Evolutionary conservation across 164 flowering plant species (phyloP), one percentile per base, ranked within the genome.

Genomic region (Aristolochia fimbriata): DNA sequence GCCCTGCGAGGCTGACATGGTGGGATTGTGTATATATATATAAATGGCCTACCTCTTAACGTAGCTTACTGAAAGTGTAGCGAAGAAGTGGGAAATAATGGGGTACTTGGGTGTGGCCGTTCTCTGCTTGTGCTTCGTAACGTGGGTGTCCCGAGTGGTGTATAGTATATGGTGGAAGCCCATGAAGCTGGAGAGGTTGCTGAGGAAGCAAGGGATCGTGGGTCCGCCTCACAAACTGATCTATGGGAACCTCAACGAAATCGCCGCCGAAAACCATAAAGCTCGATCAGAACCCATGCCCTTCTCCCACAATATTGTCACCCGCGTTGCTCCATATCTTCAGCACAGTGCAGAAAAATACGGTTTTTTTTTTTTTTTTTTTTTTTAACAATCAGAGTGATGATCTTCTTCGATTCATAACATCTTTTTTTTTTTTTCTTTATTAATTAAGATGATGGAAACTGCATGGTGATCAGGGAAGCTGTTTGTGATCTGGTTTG

Each of bases 291-390:
- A 55, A 43, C 68, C 68, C 57, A 59, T 64, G 57, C 15, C 23
- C 17, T 63, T 59, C 7, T 69, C 72, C 19, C 72, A 69, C 54
- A 11, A n/a, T 15, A 61, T 61, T 9, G 57, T 64, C 15, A 64
- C 68, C 31, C 64, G 64, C 21, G 60, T 69, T 15, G 47, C 48
- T 11, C 72, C 72, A 19, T 64, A 59, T 31, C 8, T 47, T 23
- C 46, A 47, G 15, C 55, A 43, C 21, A 47, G 57, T 7, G 55
- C 59, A 15, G 21, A 64, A 41, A 41, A 37, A 16, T 62, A 62
- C 21, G 70, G 70, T 68, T 62, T 33, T 3, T 52, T 9, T 53
- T 20, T 41, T 58, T 2, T 23, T 46, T 16, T 23, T 17, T 3
- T 37, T 37, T 10, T 7, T 37, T 10, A 37, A 31, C 7, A 3